Conservation (phyloP, 257 asterid species). For the Fraxinus excelsior region DNA sequence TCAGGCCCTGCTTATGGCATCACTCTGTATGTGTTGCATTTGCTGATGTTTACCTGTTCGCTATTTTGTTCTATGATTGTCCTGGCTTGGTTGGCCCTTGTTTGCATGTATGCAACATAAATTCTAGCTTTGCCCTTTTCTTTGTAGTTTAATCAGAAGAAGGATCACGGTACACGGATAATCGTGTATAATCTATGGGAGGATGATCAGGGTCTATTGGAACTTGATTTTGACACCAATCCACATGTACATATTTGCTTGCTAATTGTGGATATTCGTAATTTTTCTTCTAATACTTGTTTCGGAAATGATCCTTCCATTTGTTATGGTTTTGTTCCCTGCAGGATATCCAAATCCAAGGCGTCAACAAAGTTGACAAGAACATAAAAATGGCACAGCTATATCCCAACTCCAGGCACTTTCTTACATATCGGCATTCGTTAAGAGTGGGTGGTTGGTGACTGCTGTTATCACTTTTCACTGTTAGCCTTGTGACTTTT, state of each 20-base stretch:
- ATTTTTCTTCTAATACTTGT: constrained; percentile 17
- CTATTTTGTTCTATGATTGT: neutral
- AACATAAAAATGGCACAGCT: constrained; percentile 80
- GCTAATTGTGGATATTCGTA: constrained; percentile 11
- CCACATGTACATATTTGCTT: constrained; percentile 49
- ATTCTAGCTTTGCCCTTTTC: constrained; percentile 13
- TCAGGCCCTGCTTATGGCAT: neutral
- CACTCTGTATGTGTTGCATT: neutral
- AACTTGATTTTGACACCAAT: constrained; percentile 87
- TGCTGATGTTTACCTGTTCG: neutral
- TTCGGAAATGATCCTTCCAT: neutral
- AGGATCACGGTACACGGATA: constrained; percentile 82
- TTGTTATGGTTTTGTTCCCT: constrained; percentile 23
- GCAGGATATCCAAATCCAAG: constrained; percentile 96
- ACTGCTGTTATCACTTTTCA: no score
- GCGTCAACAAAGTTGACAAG: constrained; percentile 90
- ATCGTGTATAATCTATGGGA: constrained; percentile 94
- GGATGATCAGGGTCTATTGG: constrained; percentile 87
- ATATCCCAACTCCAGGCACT: constrained; percentile 90
- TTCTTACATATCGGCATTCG: constrained; percentile 89
- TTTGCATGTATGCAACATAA: neutral
- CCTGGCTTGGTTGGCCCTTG: neutral
- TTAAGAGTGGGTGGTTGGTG: constrained; percentile 81
- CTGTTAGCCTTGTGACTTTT: constrained; percentile 10
- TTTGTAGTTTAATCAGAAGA: constrained; percentile 69